Conservation (phyloP, 805 yeast species). For the Pichia eremophila region DNA sequence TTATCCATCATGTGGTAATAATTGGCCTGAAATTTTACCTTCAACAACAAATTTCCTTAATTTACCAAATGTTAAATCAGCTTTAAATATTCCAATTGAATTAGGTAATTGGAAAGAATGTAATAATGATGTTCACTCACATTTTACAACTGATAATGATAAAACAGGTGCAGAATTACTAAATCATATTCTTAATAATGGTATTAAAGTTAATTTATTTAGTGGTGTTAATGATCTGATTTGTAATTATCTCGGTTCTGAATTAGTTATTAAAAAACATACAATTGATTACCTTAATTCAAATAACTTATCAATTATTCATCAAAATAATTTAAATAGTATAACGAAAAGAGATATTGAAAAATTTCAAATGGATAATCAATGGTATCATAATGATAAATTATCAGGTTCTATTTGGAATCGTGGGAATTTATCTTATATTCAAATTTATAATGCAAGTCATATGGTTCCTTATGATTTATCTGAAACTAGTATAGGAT, state of each 20-base stretch:
- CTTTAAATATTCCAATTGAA: slow-evolving; percentile 38
- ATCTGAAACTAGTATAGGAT: slow-evolving; percentile 59
- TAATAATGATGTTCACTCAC: slow-evolving; percentile 43
- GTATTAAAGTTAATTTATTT: slow-evolving; percentile 58
- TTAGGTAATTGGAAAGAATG: slow-evolving; percentile 70
- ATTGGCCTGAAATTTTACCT: slow-evolving; percentile 72
- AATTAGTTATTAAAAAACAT: slow-evolving; percentile 50
- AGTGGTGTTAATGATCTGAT: slow-evolving; percentile 85
- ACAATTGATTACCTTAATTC: slow-evolving; percentile 4
- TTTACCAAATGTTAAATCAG: slow-evolving; percentile 33
- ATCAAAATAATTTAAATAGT: not conserved
- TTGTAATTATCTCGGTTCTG: slow-evolving; percentile 76
- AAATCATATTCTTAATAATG: slow-evolving; percentile 50
- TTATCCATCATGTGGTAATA: slow-evolving; percentile 81
- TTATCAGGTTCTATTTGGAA: slow-evolving; percentile 31
- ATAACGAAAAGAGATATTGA: slow-evolving; percentile 2
- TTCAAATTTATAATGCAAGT: slow-evolving; percentile 64
- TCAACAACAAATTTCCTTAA: slow-evolving; percentile 43
- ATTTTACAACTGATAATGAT: slow-evolving; percentile 37
- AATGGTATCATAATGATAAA: slow-evolving; percentile 37
- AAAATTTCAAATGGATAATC: slow-evolving; percentile 11
- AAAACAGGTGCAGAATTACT: slow-evolving; percentile 50
- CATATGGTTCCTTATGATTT: slow-evolving; percentile 92
- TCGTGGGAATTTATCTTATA: slow-evolving; percentile 69
- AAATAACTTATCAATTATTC: not conserved